Evolutionary conservation across 768 basidiomycete species (phyloP), one percentile per base, ranked within the genome.

Genomic region (Chalciporus chontae): DNA sequence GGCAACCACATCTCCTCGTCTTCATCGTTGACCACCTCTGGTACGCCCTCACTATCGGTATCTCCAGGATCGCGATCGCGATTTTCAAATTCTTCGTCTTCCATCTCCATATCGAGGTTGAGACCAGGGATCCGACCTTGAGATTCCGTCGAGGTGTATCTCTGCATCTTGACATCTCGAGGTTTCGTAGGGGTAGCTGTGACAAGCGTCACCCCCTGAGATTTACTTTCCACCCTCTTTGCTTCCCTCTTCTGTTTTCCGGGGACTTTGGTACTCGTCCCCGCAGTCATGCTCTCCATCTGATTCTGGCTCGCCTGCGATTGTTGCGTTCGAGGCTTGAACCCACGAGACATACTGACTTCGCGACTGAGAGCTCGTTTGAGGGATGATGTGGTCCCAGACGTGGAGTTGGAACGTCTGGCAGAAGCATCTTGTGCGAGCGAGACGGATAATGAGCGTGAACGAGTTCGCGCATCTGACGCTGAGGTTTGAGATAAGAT

Each of bases 271-370:
- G 53, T 48, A n/a, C 61, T 45, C 17, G 48, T 36, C 34, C 34
- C 34, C 34, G 14, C 34, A 15, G 5, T 6, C n/a, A 3, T 15
- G n/a, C 34, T n/a, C 31, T 31, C 31, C 5, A 14, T 31, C 34
- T 36, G 47, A 13, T 51, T 50, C 18, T 53, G 59, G 21, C 47
- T 55, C 31, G 46, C 26, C 18, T 54, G 53, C 17, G 53, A 52
- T 17, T 38, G 43, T 42, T 57, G 50, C 50, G 53, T 50, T 57
- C 75, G 48, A 40, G 73, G 74, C 59, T 81, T 87, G 69, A 88
- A 87, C 19, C 69, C 77, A 27, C 85, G 76, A 15, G 82, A 81
- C 87, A 90, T 90, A 67, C 84, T 89, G 54, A 89, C 74, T 62
- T 90, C 86, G 27, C 85, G 76, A 50, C 75, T 81, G n/a, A 88